Conservation (phyloP, 2,329 filamentous ascomycete genomes). For the Penicillium psychrosexuale region DNA sequence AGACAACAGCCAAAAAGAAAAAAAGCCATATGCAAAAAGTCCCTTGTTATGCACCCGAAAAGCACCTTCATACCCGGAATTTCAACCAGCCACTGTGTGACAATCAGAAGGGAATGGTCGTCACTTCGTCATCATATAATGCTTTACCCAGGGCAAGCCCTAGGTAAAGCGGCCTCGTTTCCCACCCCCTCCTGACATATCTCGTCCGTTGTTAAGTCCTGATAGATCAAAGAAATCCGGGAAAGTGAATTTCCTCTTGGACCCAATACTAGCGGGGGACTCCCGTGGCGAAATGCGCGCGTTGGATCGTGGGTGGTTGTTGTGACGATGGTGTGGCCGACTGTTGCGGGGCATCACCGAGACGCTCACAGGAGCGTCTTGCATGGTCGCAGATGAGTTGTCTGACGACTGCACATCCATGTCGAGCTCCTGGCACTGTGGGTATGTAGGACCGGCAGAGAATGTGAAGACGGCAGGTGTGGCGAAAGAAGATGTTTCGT, state of each 20-base stretch:
- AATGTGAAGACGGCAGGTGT: slow-evolving; percentile 44
- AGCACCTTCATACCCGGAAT: slow-evolving; percentile 18
- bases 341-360: slow-evolving; percentile 44
- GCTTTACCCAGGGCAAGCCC: slow-evolving; percentile 7
- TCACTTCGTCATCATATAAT: slow-evolving; percentile 33
- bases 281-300: slow-evolving; percentile 40
- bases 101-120: slow-evolving; percentile 34
- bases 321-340: slow-evolving; percentile 41
- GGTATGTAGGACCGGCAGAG: slow-evolving; percentile 41
- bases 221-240: slow-evolving; percentile 52
- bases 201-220: slow-evolving; percentile 42
- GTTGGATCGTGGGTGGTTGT: slow-evolving; percentile 37
- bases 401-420: slow-evolving; percentile 46
- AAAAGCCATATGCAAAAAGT: slow-evolving; percentile 31
- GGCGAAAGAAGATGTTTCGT: slow-evolving; percentile 26
- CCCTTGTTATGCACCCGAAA: slow-evolving; percentile 34
- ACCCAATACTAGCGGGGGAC: slow-evolving; percentile 40
- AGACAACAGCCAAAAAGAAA: slow-evolving; percentile 17
- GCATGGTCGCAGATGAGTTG: slow-evolving; percentile 27
- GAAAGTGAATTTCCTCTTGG: slow-evolving; percentile 48
- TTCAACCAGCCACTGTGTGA: slow-evolving; percentile 31
- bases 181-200: slow-evolving; percentile 45
- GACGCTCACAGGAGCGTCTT: slow-evolving; percentile 41
- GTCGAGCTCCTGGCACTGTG: slow-evolving; percentile 35
- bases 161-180: slow-evolving; percentile 49